phyloP scores from a whole-genome alignment of 2,329 filamentous ascomycete genomes.

The Trichoderma sp. region DNA sequence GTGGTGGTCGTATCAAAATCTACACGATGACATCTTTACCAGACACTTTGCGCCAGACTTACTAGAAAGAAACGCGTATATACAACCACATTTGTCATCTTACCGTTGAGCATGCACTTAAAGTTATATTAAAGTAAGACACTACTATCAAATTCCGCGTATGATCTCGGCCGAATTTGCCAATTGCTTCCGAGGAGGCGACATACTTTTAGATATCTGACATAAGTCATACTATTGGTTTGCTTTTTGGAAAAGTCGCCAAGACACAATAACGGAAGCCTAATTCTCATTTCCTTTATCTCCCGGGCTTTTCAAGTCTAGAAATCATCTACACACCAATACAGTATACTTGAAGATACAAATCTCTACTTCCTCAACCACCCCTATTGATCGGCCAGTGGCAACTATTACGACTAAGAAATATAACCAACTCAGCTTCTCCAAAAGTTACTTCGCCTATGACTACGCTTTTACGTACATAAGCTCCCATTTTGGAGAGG shows the following conservation, averaged over 20 bases:
- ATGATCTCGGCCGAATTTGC: background rate
- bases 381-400: background rate
- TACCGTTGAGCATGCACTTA: background rate
- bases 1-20: background rate
- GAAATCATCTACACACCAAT: background rate
- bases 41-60: background rate
- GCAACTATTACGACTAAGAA: background rate
- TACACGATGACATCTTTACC: background rate
- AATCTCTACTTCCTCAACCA: background rate
- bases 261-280: background rate
- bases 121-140: background rate
- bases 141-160: background rate
- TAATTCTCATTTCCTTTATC: background rate
- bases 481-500: background rate
- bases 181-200: background rate
- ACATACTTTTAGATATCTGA: background rate
- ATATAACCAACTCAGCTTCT: background rate
- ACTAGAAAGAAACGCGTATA: background rate
- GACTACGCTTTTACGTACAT: background rate
- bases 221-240: background rate
- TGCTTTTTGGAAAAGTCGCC: background rate
- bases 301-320: too few relatives aligned
- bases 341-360: background rate
- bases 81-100: background rate
- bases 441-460: background rate